Evolutionary conservation across 176 grass and related monocot species (phyloP), one percentile per base, ranked within the genome.

Genomic region (Triticum dicoccoides): DNA sequence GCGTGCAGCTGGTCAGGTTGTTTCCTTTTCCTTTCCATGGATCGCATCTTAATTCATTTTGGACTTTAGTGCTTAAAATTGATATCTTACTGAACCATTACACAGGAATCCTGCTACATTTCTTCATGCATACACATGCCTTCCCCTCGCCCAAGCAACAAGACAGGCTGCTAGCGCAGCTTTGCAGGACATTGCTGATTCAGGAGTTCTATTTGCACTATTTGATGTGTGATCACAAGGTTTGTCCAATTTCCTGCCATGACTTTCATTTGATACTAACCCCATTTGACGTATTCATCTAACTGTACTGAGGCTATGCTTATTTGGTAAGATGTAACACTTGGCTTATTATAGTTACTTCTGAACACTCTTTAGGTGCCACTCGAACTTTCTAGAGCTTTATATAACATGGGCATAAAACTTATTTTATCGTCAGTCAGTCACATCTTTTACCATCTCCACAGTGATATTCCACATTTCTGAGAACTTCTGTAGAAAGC

Each of bases 211-310:
- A 5, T 98, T 98, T 85, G 91, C 92, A 68, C 73, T 98, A 34
- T 89, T 89, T 98, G 69, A 94, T 99, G 97, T 99, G 94, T 86
- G 91, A 96, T 72, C 89, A 96, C 83, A 99, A 96, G 94, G 97
- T 99, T 88, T 21, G 71, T 80, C 71, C 76, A 80, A 84, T 62
- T 86, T 76, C 5, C 37, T 77, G 61, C 14, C 30, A 81, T n/a
- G 69, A 62, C 37, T 42, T 59, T 3, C 68, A 9, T 23, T 56
- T 6, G 44, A n/a, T 49, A 13, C 41, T 83, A 68, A 42, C 6
- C 69, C n/a, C 61, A 63, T 66, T 23, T 65, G 69, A 20, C 13
- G 2, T 78, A 41, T 69, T 58, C 52, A 44, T 23, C 33, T 42
- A 8, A 66, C 3, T 66, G 25, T 44, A 27, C 62, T 9, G 30